Evolutionary conservation across 768 basidiomycete genomes (phyloP), one percentile per base, ranked within the genome.

Genomic region (Macrolepiota fuliginosa): DNA sequence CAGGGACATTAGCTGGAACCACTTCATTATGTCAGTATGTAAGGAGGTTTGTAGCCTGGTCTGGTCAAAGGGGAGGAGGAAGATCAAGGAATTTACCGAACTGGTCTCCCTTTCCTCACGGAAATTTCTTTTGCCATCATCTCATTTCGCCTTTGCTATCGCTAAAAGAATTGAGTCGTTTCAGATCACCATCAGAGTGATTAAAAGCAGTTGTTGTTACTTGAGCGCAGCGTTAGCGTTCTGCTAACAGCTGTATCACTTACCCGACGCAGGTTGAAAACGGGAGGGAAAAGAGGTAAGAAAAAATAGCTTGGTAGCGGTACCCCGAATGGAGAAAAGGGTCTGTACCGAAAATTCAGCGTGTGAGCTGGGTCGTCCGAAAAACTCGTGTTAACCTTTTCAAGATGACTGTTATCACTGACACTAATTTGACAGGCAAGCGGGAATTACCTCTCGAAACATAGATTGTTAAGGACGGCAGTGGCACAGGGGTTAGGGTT

Each of bases 331-430:
- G 46, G 46, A 35, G 13, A 17, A 45, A 45, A 45, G 42, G 42
- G 42, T 45, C 42, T 32, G 42, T 36, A 29, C 46, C 46, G 32
- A 57, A 32, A 35, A 54, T 32, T 22, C 19, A 54, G 45, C n/a
- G 32, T 17, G 19, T 29, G 59, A 54, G 37, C 59, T 54, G 52
- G 59, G 40, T 61, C 52, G 40, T 46, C 59, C 59, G 59, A 61
- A 54, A 61, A 46, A 29, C n/a, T 61, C 59, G 59, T 54, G 22
- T 57, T 37, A 4, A n/a, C 45, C 22, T 42, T 24, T 52, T 27
- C 29, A 12, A 29, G 57, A 25, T 22, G 19, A 19, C 42, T 19
- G 17, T 45, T n/a, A 45, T 45, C 17, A n/a, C 42, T 45, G 42
- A 22, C 42, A 9, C n/a, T 17, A 17, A 45, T 0, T 19, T 45